These are phyloP conservation scores for Cladophialophora exuberans DNA, from an alignment of 2,329 filamentous ascomycete genomes.

Conservation along the genomic window DNA sequence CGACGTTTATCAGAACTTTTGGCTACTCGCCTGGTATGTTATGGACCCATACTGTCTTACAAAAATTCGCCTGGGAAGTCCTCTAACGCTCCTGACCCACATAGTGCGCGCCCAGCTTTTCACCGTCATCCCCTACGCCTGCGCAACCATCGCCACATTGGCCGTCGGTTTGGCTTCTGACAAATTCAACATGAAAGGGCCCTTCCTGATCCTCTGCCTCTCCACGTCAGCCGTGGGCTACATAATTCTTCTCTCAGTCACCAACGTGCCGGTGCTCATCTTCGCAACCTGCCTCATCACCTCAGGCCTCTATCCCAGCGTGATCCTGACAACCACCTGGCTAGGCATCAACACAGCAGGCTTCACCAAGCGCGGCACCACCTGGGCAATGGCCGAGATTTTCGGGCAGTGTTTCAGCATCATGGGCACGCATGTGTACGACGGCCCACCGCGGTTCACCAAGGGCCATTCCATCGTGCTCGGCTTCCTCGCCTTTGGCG, in stretches of 20 bases:
- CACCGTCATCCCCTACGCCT: conserved; percentile 20
- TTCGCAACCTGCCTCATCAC: conserved; percentile 22
- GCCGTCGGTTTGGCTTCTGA: conserved; percentile 7
- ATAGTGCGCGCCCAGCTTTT: conserved; percentile 14
- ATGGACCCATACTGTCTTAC: neutral
- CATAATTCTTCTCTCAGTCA: conserved; percentile 12
- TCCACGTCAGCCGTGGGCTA: conserved; percentile 6
- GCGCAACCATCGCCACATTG: conserved; percentile 1
- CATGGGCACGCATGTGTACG: conserved; percentile 20
- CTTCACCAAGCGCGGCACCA: conserved; percentile 22
- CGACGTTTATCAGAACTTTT: conserved; percentile 16
- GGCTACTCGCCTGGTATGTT: conserved; percentile 16
- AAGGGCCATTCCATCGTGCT: conserved; percentile 26
- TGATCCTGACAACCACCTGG: conserved; percentile 18
- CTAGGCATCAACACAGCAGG: conserved; percentile 17
- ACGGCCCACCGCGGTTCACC: conserved; percentile 17
- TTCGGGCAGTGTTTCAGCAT: conserved; percentile 21
- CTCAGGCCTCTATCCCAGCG: conserved; percentile 17
- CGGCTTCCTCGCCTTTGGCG: conserved; percentile 7
- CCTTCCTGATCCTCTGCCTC: conserved; percentile 4
- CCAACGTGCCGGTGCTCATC: neutral
- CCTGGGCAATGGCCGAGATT: conserved; percentile 19
- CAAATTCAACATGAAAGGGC: conserved; percentile 8
- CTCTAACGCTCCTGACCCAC: neutral
- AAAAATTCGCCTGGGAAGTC: neutral